phyloP scores from a whole-genome alignment of 225 moss, liverwort and hornwort genomes.

The Sphagnum contortum region DNA sequence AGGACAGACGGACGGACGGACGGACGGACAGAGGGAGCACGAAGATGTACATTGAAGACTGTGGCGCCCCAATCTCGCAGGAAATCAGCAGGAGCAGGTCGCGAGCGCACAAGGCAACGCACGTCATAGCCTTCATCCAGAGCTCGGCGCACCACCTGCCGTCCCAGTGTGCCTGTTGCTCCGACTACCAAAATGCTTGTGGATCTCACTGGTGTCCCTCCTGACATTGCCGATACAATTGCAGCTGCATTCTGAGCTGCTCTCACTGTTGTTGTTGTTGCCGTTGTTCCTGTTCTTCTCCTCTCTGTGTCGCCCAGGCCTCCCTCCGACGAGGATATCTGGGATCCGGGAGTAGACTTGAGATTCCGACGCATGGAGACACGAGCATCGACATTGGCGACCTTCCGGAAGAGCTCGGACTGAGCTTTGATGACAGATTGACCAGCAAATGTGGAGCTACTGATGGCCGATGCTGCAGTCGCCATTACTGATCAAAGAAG shows the following conservation, averaged over 20 bases:
- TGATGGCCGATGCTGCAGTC: too few relatives aligned
- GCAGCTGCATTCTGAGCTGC: slow-evolving; percentile 10
- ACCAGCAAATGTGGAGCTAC: too few relatives aligned
- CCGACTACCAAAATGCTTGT: slow-evolving; percentile 84
- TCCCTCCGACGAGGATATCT: too few relatives aligned
- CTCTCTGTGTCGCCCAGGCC: too few relatives aligned
- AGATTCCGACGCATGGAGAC: too few relatives aligned
- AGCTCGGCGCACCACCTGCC: slow-evolving; percentile 77
- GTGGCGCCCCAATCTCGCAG: slow-evolving; percentile 91
- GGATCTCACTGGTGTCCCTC: slow-evolving; percentile 62
- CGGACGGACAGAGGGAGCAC: background rate
- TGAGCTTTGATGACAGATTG: too few relatives aligned
- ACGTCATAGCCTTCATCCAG: slow-evolving; percentile 91
- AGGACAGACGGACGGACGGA: background rate
- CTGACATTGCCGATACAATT: slow-evolving; percentile 42
- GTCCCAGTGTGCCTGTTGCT: slow-evolving; percentile 77
- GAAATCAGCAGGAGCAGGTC: slow-evolving; percentile 80
- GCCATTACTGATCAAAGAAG: too few relatives aligned
- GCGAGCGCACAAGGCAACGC: slow-evolving; percentile 79
- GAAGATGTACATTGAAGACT: slow-evolving; percentile 64
- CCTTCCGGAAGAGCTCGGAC: too few relatives aligned
- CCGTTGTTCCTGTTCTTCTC: too few relatives aligned
- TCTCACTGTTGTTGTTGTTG: too few relatives aligned
- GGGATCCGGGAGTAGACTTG: too few relatives aligned
- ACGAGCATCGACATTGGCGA: too few relatives aligned